phyloP scores from a whole-genome alignment of 2,329 filamentous ascomycete species.

The Aspergillus sp. region DNA sequence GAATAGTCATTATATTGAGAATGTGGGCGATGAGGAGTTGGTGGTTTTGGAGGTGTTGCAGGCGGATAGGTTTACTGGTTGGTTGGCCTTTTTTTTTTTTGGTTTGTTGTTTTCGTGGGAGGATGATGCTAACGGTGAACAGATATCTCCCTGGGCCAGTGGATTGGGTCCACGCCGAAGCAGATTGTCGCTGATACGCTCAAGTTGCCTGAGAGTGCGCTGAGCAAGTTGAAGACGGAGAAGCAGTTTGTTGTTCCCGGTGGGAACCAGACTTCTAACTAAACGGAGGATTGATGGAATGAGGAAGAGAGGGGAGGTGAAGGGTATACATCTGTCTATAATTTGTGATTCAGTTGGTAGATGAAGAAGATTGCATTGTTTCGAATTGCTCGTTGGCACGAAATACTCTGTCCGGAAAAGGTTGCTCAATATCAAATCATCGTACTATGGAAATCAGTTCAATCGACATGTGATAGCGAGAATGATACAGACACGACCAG shows the following conservation, averaged over 20 bases:
- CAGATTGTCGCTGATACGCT: constrained; percentile 61
- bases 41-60: constrained; percentile 75
- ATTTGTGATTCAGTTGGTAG: too few species aligned
- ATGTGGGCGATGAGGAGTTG: constrained; percentile 70
- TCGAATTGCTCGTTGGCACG: too few species aligned
- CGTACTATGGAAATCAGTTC: too few species aligned
- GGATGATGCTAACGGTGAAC: constrained; percentile 18
- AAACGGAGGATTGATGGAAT: neutral
- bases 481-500: too few species aligned
- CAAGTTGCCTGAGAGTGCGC: constrained; percentile 40
- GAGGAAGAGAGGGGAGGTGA: too few species aligned
- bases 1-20: constrained; percentile 81
- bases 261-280: constrained; percentile 4
- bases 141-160: constrained; percentile 48
- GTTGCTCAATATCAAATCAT: too few species aligned
- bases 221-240: constrained; percentile 44
- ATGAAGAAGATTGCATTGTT: too few species aligned
- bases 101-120: neutral
- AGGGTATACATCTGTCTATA: neutral
- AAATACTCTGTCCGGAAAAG: too few species aligned
- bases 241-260: constrained; percentile 48
- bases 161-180: constrained; percentile 53
- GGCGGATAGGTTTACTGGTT: constrained; percentile 61
- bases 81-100: neutral
- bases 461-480: too few species aligned